Evolutionary conservation across 345 rosid genomes (phyloP), one percentile per base, ranked within the genome.

Genomic region (Bruguiera sexangula): DNA sequence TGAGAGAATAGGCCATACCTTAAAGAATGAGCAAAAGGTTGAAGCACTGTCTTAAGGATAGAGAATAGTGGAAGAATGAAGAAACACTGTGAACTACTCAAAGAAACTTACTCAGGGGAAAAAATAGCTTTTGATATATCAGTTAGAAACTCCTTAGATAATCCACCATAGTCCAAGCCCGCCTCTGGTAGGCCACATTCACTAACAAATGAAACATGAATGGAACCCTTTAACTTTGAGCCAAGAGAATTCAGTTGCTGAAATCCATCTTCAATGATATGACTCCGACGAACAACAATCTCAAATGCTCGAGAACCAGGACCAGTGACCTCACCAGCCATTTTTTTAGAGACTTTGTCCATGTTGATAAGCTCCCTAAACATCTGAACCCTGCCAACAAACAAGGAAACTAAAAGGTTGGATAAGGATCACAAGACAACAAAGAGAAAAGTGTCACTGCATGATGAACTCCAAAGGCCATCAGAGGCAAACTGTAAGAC

Each of bases 131-230:
- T 94, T 70, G 98, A 89, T 73, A 94, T 85, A 80, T 94, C 98
- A 71, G 98, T 94, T 74, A 94, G 69, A 78, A 94, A 94, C 84
- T 94, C 98, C 75, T 94, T 94, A 24, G 97, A 94, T 75, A 91
- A 82, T 67, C 98, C 98, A 72, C 98, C 98, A 80, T 89, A 91
- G 82, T 94, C 98, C 72, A 94, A 85, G 78, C 98, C 98, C 68
- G 98, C 97, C 84, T 94, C 98, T 53, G 91, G 96, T 82, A 91
- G 91, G 78, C 97, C 98, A 82, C 85, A 85, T 72, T 94, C 97
- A 76, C 96, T 94, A 68, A 94, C 92, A 88, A 94, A 94, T 18
- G 97, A 94, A 69, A 94, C 97, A 63, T 91, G 93, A 78, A 91
- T 89, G 26, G 98, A 85, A 37, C 96, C 87, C 80, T 94, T 94